Percentiles rank a stretch among this genome's conserved stretches.
phyloP scores from a whole-genome alignment of 768 basidiomycete species.

The Tulasnella sp. region DNA sequence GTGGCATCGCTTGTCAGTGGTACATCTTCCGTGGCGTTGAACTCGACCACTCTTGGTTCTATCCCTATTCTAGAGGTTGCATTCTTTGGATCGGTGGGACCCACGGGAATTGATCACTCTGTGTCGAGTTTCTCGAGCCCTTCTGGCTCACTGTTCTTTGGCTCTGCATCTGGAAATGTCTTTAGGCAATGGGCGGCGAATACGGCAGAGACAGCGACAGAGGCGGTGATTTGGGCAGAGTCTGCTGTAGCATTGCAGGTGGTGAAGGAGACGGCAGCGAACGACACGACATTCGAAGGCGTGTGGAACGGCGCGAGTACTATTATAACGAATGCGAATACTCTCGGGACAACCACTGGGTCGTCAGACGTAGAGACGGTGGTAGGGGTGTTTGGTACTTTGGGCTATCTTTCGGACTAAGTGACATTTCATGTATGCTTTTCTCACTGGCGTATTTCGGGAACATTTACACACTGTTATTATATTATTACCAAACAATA shows the following conservation, averaged over 20 bases:
- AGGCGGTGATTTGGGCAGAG: conserved; percentile 43
- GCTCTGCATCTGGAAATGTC: conserved; percentile 38
- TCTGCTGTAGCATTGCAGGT: conserved; percentile 40
- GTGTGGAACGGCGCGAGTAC: conserved; percentile 40
- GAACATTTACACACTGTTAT: too few relatives aligned
- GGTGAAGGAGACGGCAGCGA: conserved; percentile 41
- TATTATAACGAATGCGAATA: conserved; percentile 18
- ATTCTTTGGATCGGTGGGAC: conserved; percentile 46
- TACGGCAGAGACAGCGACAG: conserved; percentile 26
- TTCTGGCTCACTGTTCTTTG: conserved; percentile 47
- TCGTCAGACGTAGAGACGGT: conserved; percentile 11
- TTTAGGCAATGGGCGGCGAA: conserved; percentile 48
- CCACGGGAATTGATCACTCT: conserved; percentile 39
- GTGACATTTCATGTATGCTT: not conserved
- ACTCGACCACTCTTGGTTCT: conserved; percentile 29
- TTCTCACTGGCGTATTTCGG: not conserved
- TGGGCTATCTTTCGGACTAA: conserved; percentile 8
- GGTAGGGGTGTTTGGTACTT: conserved; percentile 7
- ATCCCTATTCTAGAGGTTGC: conserved; percentile 52
- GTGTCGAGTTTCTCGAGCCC: conserved; percentile 43
- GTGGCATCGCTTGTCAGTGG: conserved; percentile 44
- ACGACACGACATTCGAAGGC: conserved; percentile 35
- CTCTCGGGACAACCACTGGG: conserved; percentile 12
- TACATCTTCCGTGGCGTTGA: conserved; percentile 31
- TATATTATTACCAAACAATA: not conserved